Percentiles rank a stretch among this genome's conserved stretches.
Evolutionary conservation across 768 basidiomycete species (phyloP).

Genomic region (Trametes cubensis): DNA sequence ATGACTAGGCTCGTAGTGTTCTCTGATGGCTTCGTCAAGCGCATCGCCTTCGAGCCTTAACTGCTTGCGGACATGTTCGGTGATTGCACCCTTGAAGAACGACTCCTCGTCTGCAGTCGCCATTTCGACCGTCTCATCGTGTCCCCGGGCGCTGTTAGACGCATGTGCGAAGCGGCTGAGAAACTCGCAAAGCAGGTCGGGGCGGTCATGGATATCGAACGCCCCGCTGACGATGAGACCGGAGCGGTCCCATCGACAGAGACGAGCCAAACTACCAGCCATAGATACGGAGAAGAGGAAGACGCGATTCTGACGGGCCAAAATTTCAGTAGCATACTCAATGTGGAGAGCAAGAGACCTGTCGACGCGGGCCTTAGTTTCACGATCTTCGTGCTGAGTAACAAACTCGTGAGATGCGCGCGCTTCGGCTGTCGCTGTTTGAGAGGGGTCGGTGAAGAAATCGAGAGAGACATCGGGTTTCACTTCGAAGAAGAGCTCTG

Average conservation of each 20-base stretch:
- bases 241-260: slow-evolving; percentile 38
- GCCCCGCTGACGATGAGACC: slow-evolving; percentile 35
- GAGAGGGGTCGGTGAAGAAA: slow-evolving; percentile 10
- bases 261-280: slow-evolving; percentile 29
- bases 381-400: not conserved
- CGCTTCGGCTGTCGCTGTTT: not conserved
- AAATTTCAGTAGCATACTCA: slow-evolving; percentile 3
- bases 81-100: slow-evolving; percentile 5
- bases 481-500: slow-evolving; percentile 21
- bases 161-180: slow-evolving; percentile 34
- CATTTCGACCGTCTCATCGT: slow-evolving; percentile 17
- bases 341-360: not conserved
- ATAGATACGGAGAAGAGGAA: slow-evolving; percentile 36
- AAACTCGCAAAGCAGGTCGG: slow-evolving; percentile 33
- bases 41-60: not conserved
- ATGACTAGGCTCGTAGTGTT: slow-evolving; percentile 13
- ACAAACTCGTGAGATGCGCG: not conserved
- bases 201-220: slow-evolving; percentile 32
- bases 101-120: not conserved
- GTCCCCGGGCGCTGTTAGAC: slow-evolving; percentile 27
- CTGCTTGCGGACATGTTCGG: not conserved
- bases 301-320: slow-evolving; percentile 34
- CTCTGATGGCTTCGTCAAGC: not conserved
- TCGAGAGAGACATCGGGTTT: not conserved
- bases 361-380: not conserved